Conservation (phyloP, 2,329 filamentous ascomycete genomes). For the Botrytis tulipae region DNA sequence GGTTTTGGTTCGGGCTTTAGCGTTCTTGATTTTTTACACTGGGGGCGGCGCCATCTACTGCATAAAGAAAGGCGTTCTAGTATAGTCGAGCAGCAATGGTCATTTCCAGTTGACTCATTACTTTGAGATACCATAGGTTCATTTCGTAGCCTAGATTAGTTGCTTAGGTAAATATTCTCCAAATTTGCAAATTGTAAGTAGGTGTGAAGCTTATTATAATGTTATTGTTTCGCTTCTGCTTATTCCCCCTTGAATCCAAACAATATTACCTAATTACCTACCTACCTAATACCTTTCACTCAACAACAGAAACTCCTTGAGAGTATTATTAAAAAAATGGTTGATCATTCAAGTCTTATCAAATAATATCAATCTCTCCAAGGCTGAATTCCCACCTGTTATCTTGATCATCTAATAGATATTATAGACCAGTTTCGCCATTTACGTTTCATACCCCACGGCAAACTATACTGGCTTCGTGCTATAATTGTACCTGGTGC, state of each 20-base stretch:
- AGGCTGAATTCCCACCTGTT: background rate
- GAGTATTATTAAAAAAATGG: background rate
- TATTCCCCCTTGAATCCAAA: background rate
- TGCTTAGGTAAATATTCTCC: background rate
- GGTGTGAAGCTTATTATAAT: background rate
- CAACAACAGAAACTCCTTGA: background rate
- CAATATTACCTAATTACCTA: background rate
- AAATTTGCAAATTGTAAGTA: background rate
- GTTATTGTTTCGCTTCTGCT: background rate
- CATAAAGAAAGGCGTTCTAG: slow-evolving; percentile 25
- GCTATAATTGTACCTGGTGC: background rate
- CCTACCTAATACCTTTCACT: background rate
- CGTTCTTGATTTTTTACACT: slow-evolving; percentile 24
- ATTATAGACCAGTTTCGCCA: background rate
- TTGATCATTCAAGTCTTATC: background rate
- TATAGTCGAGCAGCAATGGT: slow-evolving; percentile 16
- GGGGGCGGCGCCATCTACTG: slow-evolving; percentile 26
- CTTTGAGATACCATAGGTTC: slow-evolving; percentile 20
- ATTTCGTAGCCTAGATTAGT: slow-evolving; percentile 5
- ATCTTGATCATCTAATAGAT: background rate
- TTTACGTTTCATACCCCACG: background rate
- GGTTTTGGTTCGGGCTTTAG: slow-evolving; percentile 20
- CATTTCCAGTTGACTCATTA: slow-evolving; percentile 1
- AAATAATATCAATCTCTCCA: background rate
- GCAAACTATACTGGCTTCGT: background rate